phyloP scores from a whole-genome alignment of 768 basidiomycete species.

The Pulveroboletus sp. region DNA sequence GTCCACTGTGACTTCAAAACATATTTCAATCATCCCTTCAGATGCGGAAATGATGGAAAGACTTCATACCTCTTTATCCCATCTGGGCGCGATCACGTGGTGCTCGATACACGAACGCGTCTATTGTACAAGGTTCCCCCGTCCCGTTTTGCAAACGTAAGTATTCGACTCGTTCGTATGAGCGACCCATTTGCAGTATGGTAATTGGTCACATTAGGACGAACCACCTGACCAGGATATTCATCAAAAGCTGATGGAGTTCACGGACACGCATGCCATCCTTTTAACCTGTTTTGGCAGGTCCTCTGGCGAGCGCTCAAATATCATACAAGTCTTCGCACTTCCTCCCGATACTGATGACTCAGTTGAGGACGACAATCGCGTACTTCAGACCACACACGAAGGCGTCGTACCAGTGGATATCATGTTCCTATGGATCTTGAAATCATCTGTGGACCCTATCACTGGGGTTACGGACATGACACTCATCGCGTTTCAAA shows the following conservation, averaged over 20 bases:
- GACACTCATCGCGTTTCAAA: no score
- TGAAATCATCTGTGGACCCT: no score
- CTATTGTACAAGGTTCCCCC: neutral
- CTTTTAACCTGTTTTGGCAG: neutral
- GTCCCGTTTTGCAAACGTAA: neutral
- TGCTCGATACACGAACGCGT: constrained; percentile 2
- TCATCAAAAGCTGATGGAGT: neutral
- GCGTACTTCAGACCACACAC: neutral
- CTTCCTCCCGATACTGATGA: neutral
- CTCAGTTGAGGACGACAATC: neutral
- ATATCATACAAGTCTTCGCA: neutral
- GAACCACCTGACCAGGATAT: no score
- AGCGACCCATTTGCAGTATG: neutral
- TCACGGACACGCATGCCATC: neutral
- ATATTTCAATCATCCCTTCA: rapidly evolving
- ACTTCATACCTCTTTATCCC: neutral
- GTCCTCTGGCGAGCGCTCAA: rapidly evolving
- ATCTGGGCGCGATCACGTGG: rapidly evolving
- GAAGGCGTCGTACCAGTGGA: no score
- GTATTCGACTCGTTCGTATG: constrained; percentile 14
- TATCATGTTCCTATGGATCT: no score
- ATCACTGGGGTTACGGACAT: no score
- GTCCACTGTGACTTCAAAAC: neutral
- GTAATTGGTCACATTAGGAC: neutral
- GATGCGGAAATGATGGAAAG: neutral